phyloP scores from a whole-genome alignment of 768 basidiomycete species.

The Mycena olivaceomarginata region DNA sequence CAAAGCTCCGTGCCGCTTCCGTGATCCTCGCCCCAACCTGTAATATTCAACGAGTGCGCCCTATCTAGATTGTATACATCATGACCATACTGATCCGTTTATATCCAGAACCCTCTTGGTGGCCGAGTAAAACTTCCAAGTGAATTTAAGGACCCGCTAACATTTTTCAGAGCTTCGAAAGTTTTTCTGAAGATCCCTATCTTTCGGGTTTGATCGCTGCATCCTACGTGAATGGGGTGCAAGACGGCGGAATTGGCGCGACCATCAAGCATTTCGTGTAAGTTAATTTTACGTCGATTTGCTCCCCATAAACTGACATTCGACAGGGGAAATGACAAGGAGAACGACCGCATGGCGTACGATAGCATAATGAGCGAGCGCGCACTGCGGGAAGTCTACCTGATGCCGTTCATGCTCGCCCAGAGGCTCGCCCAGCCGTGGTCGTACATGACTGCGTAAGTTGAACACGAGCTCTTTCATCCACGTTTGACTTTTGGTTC shows the following conservation, averaged over 20 bases:
- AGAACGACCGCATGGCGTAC: conserved; percentile 83
- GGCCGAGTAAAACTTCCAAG: conserved; percentile 68
- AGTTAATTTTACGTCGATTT: conserved; percentile 35
- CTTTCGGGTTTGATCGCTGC: conserved; percentile 83
- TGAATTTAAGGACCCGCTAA: not conserved
- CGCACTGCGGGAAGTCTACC: conserved; percentile 84
- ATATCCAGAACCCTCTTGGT: conserved; percentile 77
- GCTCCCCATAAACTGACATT: not conserved
- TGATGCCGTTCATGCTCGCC: conserved; percentile 86
- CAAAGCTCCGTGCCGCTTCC: conserved; percentile 81
- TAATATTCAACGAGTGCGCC: conserved; percentile 85
- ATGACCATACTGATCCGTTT: conserved; percentile 15
- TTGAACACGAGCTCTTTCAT: conserved; percentile 23
- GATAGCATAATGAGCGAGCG: conserved; percentile 80
- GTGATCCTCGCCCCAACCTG: conserved; percentile 88
- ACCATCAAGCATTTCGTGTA: conserved; percentile 91
- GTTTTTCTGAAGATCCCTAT: conserved; percentile 87
- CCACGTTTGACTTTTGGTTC: conserved; percentile 8
- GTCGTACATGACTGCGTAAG: conserved; percentile 84
- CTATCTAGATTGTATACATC: not conserved
- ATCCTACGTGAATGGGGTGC: conserved; percentile 86
- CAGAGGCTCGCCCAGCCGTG: conserved; percentile 79
- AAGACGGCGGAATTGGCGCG: conserved; percentile 84
- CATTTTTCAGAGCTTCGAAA: conserved; percentile 77
- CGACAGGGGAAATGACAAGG: conserved; percentile 85